Evolutionary conservation across 2,329 filamentous ascomycete species (phyloP).

Genomic region (Dactylellina cionopaga): DNA sequence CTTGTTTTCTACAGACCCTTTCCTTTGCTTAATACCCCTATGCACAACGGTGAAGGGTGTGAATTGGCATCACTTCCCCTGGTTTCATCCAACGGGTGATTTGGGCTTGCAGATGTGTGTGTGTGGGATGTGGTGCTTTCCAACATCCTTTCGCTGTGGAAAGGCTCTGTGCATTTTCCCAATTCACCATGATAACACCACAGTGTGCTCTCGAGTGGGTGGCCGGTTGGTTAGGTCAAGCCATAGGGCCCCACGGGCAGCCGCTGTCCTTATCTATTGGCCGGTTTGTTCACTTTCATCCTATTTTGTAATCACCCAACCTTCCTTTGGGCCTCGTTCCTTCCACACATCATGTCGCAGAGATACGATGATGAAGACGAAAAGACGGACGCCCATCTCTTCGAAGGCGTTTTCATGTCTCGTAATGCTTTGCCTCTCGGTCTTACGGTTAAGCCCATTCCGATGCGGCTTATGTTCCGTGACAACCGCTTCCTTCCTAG

Average conservation of each 20-base stretch:
- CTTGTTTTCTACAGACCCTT: constrained; percentile 11
- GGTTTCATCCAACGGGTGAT: constrained; percentile 52
- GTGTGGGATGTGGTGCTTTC: constrained; percentile 18
- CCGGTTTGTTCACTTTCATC: constrained; percentile 36
- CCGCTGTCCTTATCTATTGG: constrained; percentile 51
- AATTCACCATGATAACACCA: constrained; percentile 23
- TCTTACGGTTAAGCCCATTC: constrained; percentile 2
- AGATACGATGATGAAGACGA: constrained; percentile 8
- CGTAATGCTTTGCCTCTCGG: constrained; percentile 3
- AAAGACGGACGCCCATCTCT: background rate
- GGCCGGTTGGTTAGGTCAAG: constrained; percentile 24
- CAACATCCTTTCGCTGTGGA: constrained; percentile 10
- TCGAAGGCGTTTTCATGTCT: background rate
- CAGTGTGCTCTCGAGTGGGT: background rate
- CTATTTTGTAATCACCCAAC: constrained; percentile 11
- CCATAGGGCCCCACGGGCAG: constrained; percentile 43
- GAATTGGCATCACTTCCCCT: constrained; percentile 51
- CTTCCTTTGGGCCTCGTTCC: background rate
- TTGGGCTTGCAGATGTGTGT: constrained; percentile 47
- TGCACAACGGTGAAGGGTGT: constrained; percentile 5
- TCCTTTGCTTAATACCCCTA: constrained; percentile 9
- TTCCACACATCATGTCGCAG: constrained; percentile 19
- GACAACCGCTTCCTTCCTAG: constrained; percentile 16
- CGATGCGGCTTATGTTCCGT: constrained; percentile 39
- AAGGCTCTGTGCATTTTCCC: constrained; percentile 2